Conservation (phyloP, 2,329 filamentous ascomycete species). For the Fusarium annulatum region DNA sequence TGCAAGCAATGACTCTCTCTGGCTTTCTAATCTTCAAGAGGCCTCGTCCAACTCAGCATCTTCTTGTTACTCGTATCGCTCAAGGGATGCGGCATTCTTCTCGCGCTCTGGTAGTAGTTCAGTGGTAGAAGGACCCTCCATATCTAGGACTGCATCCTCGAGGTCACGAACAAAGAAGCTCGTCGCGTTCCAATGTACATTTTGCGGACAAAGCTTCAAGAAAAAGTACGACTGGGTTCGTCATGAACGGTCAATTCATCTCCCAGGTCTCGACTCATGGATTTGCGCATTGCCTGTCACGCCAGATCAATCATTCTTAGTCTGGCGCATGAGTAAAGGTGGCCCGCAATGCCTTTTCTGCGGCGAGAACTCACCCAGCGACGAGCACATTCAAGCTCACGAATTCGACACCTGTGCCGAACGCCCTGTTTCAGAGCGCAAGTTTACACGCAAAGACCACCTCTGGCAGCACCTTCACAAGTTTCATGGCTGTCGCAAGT, state of each 20-base stretch:
- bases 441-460: slow-evolving; percentile 56
- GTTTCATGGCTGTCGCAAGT: slow-evolving; percentile 58
- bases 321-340: slow-evolving; percentile 61
- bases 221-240: slow-evolving; percentile 57
- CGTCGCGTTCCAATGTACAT: slow-evolving; percentile 51
- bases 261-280: slow-evolving; percentile 57
- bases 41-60: slow-evolving; percentile 46
- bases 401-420: slow-evolving; percentile 63
- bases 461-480: slow-evolving; percentile 56
- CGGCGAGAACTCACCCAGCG: slow-evolving; percentile 48
- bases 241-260: slow-evolving; percentile 63
- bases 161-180: slow-evolving; percentile 22
- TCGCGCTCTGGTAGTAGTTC: slow-evolving; percentile 41
- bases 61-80: slow-evolving; percentile 42
- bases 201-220: slow-evolving; percentile 53
- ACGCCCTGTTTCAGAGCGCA: slow-evolving; percentile 55
- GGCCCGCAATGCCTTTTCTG: slow-evolving; percentile 56
- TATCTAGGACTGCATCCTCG: slow-evolving; percentile 25
- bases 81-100: slow-evolving; percentile 20
- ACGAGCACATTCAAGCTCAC: slow-evolving; percentile 53
- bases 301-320: slow-evolving; percentile 53
- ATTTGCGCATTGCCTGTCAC: slow-evolving; percentile 59
- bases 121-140: slow-evolving; percentile 26
- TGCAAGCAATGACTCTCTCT: slow-evolving; percentile 46
- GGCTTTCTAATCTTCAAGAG: slow-evolving; percentile 35